Evolutionary conservation across 345 rosid species (phyloP).

Genomic region (Nephelium lappaceum): DNA sequence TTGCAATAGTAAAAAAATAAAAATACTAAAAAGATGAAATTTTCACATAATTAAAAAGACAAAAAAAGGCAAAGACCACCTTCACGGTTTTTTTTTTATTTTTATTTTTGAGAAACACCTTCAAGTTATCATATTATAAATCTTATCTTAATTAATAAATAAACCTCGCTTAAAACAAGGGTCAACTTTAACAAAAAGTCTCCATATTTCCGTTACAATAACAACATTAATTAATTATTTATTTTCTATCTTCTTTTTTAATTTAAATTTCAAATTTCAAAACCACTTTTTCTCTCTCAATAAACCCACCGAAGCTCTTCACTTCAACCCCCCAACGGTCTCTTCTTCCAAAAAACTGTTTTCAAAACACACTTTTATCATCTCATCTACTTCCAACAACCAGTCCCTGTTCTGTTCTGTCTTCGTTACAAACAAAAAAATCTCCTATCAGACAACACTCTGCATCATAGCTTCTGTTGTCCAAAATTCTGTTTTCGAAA

Average conservation of each 20-base stretch:
- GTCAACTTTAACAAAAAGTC: conserved; percentile 7
- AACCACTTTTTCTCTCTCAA: conserved; percentile 19
- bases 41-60: too few species aligned
- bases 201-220: conserved; percentile 35
- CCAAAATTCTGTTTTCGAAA: conserved; percentile 3
- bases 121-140: too few species aligned
- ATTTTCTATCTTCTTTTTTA: not conserved
- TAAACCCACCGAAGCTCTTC: not conserved
- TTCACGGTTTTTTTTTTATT: too few species aligned
- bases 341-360: conserved; percentile 16
- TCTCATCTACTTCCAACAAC: conserved; percentile 4
- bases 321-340: conserved; percentile 22
- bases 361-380: not conserved
- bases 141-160: too few species aligned
- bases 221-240: not conserved
- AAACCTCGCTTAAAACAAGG: not conserved
- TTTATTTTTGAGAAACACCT: too few species aligned
- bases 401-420: not conserved
- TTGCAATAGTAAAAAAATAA: too few species aligned
- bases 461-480: not conserved
- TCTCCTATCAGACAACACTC: not conserved
- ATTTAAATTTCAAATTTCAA: conserved; percentile 59
- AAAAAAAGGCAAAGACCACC: too few species aligned
- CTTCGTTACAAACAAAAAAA: not conserved
- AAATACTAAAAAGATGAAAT: too few species aligned